Percentiles rank a stretch among this genome's conserved stretches.
These are phyloP conservation scores for Pisolithus marmoratus DNA, from an alignment of 768 basidiomycete species.

Conservation along the genomic window DNA sequence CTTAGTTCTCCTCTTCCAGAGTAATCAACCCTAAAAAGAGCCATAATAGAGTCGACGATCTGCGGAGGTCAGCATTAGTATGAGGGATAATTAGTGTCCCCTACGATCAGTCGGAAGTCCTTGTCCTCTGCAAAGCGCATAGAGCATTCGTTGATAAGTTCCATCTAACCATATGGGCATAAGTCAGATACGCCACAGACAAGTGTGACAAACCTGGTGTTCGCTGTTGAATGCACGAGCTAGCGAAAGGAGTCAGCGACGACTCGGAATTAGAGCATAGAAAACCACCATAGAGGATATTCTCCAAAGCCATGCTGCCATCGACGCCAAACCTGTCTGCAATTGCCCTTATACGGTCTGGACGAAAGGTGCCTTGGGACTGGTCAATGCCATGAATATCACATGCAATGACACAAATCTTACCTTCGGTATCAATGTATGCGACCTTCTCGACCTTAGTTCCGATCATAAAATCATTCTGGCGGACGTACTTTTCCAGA, in stretches of 20 bases:
- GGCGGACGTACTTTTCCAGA: constrained; percentile 63
- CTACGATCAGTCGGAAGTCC: constrained; percentile 67
- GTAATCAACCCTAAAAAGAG: constrained; percentile 89
- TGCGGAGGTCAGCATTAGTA: constrained; percentile 26
- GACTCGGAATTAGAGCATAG: not conserved
- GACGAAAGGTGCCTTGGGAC: constrained; percentile 81
- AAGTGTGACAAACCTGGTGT: constrained; percentile 58
- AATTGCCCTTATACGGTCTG: constrained; percentile 86
- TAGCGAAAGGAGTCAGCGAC: constrained; percentile 26
- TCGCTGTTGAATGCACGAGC: constrained; percentile 90
- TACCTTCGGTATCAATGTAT: constrained; percentile 86
- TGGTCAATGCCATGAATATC: constrained; percentile 16
- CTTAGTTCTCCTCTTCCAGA: constrained; percentile 92
- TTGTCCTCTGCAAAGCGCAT: constrained; percentile 87
- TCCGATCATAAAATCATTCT: constrained; percentile 1
- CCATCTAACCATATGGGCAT: constrained; percentile 48
- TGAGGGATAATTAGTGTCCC: not conserved
- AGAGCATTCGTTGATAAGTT: constrained; percentile 85
- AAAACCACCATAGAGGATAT: constrained; percentile 75
- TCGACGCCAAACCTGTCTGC: constrained; percentile 95
- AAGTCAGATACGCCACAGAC: not conserved
- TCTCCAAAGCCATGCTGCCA: constrained; percentile 78
- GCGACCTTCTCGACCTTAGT: constrained; percentile 54
- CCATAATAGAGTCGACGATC: constrained; percentile 98
- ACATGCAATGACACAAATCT: not conserved